Conservation (phyloP, 1,139 yeast species). For the Wickerhamomyces sp. region DNA sequence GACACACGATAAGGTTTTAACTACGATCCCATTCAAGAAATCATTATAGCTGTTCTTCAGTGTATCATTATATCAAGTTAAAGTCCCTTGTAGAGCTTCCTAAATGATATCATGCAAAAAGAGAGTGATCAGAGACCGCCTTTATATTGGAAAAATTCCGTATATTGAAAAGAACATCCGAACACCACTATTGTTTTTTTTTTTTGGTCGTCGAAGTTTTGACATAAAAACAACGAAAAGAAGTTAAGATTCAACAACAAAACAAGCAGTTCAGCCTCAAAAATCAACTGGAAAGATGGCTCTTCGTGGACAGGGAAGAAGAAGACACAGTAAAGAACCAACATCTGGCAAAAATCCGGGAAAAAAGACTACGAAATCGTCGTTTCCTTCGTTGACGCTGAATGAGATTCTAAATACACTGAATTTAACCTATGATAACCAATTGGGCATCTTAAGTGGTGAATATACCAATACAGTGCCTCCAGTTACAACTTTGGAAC, state of each 20-base stretch:
- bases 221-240: neutral
- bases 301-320: slow-evolving; percentile 18
- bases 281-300: slow-evolving; percentile 7
- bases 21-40: slow-evolving; percentile 3
- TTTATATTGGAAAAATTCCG: no score
- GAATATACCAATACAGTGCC: slow-evolving; percentile 48
- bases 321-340: slow-evolving; percentile 11
- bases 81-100: no score
- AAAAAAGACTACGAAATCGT: slow-evolving; percentile 23
- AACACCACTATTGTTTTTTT: no score
- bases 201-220: no score
- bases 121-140: no score
- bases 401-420: slow-evolving; percentile 50
- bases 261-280: neutral
- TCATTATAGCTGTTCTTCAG: slow-evolving; percentile 5
- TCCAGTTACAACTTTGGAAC: slow-evolving; percentile 37
- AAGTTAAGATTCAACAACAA: neutral
- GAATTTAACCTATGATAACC: slow-evolving; percentile 51
- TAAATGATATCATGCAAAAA: no score
- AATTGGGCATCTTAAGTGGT: slow-evolving; percentile 58
- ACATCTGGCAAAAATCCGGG: slow-evolving; percentile 20
- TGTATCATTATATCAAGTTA: no score
- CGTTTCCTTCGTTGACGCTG: slow-evolving; percentile 34
- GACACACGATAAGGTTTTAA: neutral
- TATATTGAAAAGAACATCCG: no score